These are phyloP conservation scores for Amanita muscaria DNA, from an alignment of 768 basidiomycete genomes.

Conservation along the genomic window DNA sequence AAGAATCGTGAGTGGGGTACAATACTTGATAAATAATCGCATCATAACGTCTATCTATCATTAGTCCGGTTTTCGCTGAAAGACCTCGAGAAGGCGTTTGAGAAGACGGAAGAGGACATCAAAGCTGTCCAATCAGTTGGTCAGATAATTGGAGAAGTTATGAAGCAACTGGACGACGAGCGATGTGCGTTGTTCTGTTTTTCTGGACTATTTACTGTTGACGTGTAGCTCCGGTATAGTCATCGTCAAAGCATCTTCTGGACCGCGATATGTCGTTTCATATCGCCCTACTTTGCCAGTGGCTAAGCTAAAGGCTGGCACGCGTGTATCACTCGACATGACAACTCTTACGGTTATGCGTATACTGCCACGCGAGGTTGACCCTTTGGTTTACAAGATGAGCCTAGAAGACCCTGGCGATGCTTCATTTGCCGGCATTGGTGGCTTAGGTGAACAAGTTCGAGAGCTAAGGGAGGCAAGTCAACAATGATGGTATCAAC, in stretches of 20 bases:
- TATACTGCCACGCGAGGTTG: slow-evolving; percentile 93
- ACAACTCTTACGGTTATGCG: slow-evolving; percentile 99
- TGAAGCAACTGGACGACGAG: slow-evolving; percentile 98
- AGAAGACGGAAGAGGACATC: slow-evolving; percentile 97
- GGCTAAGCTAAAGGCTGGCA: slow-evolving; percentile 84
- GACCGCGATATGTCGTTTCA: slow-evolving; percentile 97
- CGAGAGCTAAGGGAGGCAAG: slow-evolving; percentile 86
- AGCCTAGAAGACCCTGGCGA: slow-evolving; percentile 95
- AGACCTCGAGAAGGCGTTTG: slow-evolving; percentile 80
- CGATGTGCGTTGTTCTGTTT: slow-evolving; percentile 56
- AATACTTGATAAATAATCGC: not conserved
- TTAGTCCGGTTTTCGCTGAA: slow-evolving; percentile 88
- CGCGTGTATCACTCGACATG: slow-evolving; percentile 97
- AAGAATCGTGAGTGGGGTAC: slow-evolving; percentile 69
- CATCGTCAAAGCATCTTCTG: slow-evolving; percentile 98
- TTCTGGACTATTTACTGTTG: not conserved
- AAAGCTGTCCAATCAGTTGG: slow-evolving; percentile 98
- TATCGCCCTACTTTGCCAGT: slow-evolving; percentile 91
- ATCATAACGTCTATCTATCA: slow-evolving; percentile 3
- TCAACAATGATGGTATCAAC: not conserved
- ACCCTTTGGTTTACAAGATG: slow-evolving; percentile 99
- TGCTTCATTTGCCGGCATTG: slow-evolving; percentile 93
- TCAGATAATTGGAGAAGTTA: slow-evolving; percentile 97
- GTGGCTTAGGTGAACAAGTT: slow-evolving; percentile 93
- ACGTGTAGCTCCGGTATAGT: slow-evolving; percentile 36